Percentiles rank a stretch among this genome's conserved stretches.
Conservation (phyloP, 2,329 filamentous ascomycete genomes). For the Monilinia fructigena region DNA sequence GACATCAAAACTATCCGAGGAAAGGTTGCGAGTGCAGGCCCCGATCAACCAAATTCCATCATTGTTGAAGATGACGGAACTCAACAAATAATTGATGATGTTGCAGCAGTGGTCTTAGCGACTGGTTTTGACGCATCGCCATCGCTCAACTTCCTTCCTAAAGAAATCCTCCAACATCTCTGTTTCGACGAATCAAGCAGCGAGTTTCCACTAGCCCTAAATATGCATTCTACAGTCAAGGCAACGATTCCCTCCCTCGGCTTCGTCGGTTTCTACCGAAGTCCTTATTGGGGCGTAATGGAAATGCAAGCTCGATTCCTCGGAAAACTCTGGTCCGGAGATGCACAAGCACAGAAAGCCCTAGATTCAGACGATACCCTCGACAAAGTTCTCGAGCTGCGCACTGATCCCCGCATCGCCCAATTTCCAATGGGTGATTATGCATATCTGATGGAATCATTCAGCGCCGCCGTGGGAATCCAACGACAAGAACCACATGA, state of each 20-base stretch:
- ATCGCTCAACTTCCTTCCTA: constrained; percentile 63
- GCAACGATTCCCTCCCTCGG: constrained; percentile 62
- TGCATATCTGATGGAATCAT: constrained; percentile 69
- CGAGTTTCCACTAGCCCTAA: constrained; percentile 62
- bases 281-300: constrained; percentile 83
- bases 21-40: constrained; percentile 25
- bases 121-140: constrained; percentile 70
- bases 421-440: constrained; percentile 88
- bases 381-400: constrained; percentile 35
- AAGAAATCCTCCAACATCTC: constrained; percentile 54
- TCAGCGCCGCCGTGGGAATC: constrained; percentile 59
- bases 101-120: constrained; percentile 69
- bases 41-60: constrained; percentile 12
- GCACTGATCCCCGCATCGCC: constrained; percentile 44
- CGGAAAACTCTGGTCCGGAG: constrained; percentile 55
- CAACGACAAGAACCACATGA: constrained; percentile 41
- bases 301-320: constrained; percentile 79
- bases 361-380: constrained; percentile 33
- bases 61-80: constrained; percentile 39
- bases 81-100: constrained; percentile 47
- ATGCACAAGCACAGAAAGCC: constrained; percentile 31
- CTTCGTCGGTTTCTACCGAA: constrained; percentile 81
- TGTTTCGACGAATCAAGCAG: constrained; percentile 50
- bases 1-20: constrained; percentile 48
- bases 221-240: constrained; percentile 65